Evolutionary conservation across 164 flowering plant species (phyloP), one percentile per base, ranked within the genome.

Genomic region (Umbellularia californica): DNA sequence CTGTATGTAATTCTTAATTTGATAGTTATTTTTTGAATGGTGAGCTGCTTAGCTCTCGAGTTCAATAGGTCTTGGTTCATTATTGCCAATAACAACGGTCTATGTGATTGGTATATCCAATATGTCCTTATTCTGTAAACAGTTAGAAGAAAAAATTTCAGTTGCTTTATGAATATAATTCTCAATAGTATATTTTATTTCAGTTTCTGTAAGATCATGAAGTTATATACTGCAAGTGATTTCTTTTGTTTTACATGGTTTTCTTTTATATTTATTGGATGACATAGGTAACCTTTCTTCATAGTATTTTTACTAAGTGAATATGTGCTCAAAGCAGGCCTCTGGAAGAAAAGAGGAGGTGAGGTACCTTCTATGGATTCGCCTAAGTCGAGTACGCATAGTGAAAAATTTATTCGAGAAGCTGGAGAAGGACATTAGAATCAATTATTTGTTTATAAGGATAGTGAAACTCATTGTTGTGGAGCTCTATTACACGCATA

Each of bases 401-500:
- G 88, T 88, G 19, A 82, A 76, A 2, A 72, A 70, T 20, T 92
- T 89, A 75, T 88, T 89, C 47, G 79, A 79, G 35, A 85, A 79
- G 78, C 51, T 92, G 87, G 97, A 90, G 84, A 89, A 88, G 74
- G 91, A 92, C 72, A 89, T 87, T 2, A 81, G 91, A 33, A 84
- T 92, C 80, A 90, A 87, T 77, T 90, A 90, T 71, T 81, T 87
- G 23, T 86, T 86, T 63, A 87, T 89, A 3, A 87, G 97, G 73
- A 92, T 90, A 65, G 81, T 90, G 65, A 92, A 92, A 73, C 94
- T 90, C 72, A 67, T 92, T 27, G 81, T 80, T 77, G 94, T 92
- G 63, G 97, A 90, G 72, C 83, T 90, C 33, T 92, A 90, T 70
- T 90, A 90, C 80, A 92, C 97, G 4, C 97, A 92, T 74, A 86